Evolutionary conservation across 345 rosid genomes (phyloP).

Genomic region (Streptanthus diversifolius): DNA sequence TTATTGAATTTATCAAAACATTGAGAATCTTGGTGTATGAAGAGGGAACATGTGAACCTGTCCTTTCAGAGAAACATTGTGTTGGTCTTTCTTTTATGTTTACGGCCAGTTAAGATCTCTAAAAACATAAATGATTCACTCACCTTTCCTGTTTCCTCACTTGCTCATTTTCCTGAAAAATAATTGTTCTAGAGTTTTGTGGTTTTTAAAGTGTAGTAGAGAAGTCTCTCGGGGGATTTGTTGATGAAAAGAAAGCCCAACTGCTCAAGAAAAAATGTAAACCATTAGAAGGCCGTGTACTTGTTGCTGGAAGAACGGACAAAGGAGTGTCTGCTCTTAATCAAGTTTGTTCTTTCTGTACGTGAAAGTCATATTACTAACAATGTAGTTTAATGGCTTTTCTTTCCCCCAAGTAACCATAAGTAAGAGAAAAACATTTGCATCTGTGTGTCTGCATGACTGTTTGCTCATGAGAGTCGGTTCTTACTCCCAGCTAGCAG

Average conservation of each 20-base stretch:
- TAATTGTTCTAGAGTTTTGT: slow-evolving; percentile 4
- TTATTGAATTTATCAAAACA: background rate
- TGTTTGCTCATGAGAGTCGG: background rate
- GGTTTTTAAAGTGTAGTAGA: slow-evolving; percentile 59
- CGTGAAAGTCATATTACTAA: slow-evolving; percentile 30
- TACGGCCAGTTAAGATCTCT: background rate
- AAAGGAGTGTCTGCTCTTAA: slow-evolving; percentile 92
- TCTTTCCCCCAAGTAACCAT: background rate
- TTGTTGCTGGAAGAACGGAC: slow-evolving; percentile 96
- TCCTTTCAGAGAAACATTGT: background rate
- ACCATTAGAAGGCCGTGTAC: slow-evolving; percentile 78
- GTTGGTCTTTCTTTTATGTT: background rate
- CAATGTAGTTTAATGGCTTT: background rate
- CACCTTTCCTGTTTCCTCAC: too few relatives aligned
- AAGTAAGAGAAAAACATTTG: background rate
- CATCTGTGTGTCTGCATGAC: background rate
- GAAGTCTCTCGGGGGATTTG: slow-evolving; percentile 73
- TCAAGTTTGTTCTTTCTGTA: slow-evolving; percentile 98
- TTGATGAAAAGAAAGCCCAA: slow-evolving; percentile 85
- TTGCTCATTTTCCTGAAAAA: slow-evolving; percentile 5
- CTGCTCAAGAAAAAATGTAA: slow-evolving; percentile 61
- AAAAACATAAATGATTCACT: background rate
- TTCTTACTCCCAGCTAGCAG: background rate
- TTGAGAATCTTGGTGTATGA: background rate
- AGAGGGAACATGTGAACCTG: background rate